phyloP scores from a whole-genome alignment of 1,139 yeast genomes.

The Geotrichum fermentans region DNA sequence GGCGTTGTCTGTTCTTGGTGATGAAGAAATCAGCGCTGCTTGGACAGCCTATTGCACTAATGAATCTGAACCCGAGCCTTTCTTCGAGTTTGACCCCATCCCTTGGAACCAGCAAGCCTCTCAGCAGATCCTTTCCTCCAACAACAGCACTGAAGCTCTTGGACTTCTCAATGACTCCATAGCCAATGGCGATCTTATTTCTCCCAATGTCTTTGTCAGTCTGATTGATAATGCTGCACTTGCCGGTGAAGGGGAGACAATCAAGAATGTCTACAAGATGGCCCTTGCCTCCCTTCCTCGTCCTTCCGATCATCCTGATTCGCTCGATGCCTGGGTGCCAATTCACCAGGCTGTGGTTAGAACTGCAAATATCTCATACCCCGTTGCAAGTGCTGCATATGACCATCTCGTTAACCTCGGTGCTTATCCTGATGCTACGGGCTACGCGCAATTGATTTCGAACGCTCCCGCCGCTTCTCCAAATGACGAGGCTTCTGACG shows the following conservation, averaged over 20 bases:
- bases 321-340: slow-evolving; percentile 32
- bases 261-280: slow-evolving; percentile 23
- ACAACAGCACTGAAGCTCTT: slow-evolving; percentile 25
- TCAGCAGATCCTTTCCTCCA: slow-evolving; percentile 25
- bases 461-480: slow-evolving; percentile 26
- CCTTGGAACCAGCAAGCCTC: slow-evolving; percentile 19
- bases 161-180: slow-evolving; percentile 25
- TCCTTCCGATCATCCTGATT: slow-evolving; percentile 28
- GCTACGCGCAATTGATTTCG: slow-evolving; percentile 38
- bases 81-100: neutral
- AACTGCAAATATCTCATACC: slow-evolving; percentile 28
- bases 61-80: neutral
- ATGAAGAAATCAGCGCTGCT: slow-evolving; percentile 6
- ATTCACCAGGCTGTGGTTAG: slow-evolving; percentile 30
- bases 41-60: slow-evolving; percentile 11
- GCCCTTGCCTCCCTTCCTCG: slow-evolving; percentile 28
- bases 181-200: slow-evolving; percentile 22
- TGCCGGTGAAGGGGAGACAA: slow-evolving; percentile 1
- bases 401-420: slow-evolving; percentile 34
- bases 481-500: slow-evolving; percentile 38
- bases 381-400: slow-evolving; percentile 31
- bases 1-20: slow-evolving; percentile 11
- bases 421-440: slow-evolving; percentile 38
- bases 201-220: slow-evolving; percentile 27
- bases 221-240: slow-evolving; percentile 27